These are phyloP conservation scores for Fusarium gaditjirri DNA, from an alignment of 2,329 filamentous ascomycete species.

Conservation along the genomic window DNA sequence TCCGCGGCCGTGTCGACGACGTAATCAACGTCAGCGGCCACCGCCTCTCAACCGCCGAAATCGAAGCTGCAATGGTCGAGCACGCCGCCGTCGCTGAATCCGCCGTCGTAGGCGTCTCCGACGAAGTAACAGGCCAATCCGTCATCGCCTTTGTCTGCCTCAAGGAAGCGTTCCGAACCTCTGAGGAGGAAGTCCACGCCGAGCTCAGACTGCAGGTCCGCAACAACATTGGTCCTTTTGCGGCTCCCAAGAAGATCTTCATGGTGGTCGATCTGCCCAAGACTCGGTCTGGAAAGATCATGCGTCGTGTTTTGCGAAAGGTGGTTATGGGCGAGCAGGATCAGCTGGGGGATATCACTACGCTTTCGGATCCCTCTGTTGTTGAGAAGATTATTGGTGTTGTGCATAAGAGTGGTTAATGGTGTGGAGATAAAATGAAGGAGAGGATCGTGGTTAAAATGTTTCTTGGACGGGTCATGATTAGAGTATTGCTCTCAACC, in stretches of 20 bases:
- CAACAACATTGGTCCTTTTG: conserved; percentile 93
- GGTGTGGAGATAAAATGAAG: background rate
- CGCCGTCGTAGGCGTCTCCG: conserved; percentile 87
- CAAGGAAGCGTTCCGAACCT: conserved; percentile 63
- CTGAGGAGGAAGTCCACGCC: conserved; percentile 77
- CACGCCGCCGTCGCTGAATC: conserved; percentile 87
- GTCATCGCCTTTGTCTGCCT: conserved; percentile 93
- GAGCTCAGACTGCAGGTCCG: conserved; percentile 90
- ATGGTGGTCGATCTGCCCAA: conserved; percentile 91
- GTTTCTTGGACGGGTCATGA: background rate
- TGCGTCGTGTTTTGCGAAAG: conserved; percentile 93
- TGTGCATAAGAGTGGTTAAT: conserved; percentile 18
- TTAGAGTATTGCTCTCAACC: background rate
- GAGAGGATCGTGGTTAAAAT: background rate
- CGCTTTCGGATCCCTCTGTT: conserved; percentile 86
- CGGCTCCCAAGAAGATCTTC: conserved; percentile 88
- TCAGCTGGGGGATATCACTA: conserved; percentile 87
- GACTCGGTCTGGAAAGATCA: conserved; percentile 95
- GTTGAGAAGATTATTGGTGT: conserved; percentile 83
- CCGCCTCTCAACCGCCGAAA: conserved; percentile 93
- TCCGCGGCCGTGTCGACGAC: conserved; percentile 93
- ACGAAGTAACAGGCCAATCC: conserved; percentile 92
- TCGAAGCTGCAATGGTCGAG: conserved; percentile 92
- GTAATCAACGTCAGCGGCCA: conserved; percentile 97
- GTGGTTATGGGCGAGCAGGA: conserved; percentile 94